Percentiles rank a stretch among this genome's conserved stretches.
phyloP scores from a whole-genome alignment of 2,329 filamentous ascomycete genomes.

The Phialophora expanda region DNA sequence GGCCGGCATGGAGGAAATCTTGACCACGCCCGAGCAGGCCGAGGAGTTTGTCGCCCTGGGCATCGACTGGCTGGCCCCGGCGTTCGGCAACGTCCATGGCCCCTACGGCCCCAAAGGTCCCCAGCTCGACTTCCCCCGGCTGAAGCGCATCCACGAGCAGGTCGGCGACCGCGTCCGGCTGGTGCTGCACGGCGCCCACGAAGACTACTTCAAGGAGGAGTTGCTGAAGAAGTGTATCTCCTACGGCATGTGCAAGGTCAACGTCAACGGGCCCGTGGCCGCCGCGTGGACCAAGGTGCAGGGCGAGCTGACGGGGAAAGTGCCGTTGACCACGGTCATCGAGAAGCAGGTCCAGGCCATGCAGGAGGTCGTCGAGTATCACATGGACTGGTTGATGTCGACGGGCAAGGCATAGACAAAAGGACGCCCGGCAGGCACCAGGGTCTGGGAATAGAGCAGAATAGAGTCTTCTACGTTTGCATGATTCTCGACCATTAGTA shows the following conservation, averaged over 20 bases:
- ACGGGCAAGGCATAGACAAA: conserved; percentile 44
- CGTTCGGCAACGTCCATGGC: conserved; percentile 78
- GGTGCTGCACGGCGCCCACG: conserved; percentile 65
- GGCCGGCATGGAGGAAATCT: conserved; percentile 63
- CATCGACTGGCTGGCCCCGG: conserved; percentile 76
- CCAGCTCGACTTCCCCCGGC: conserved; percentile 48
- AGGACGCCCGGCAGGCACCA: neutral
- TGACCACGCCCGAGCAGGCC: conserved; percentile 72
- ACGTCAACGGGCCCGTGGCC: conserved; percentile 42
- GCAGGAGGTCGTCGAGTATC: conserved; percentile 61
- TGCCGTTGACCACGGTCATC: conserved; percentile 59
- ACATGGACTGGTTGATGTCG: conserved; percentile 59
- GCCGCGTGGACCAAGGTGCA: conserved; percentile 55
- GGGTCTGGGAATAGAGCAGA: neutral
- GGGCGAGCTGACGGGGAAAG: conserved; percentile 56
- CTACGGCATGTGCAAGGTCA: conserved; percentile 62
- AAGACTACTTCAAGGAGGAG: conserved; percentile 61
- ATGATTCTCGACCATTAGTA: neutral
- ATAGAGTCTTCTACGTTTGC: neutral
- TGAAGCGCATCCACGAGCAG: conserved; percentile 56
- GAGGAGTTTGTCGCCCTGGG: conserved; percentile 72
- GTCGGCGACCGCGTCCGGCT: conserved; percentile 58
- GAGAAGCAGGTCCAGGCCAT: conserved; percentile 62
- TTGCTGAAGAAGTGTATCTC: conserved; percentile 61
- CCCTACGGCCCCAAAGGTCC: conserved; percentile 61